These are phyloP conservation scores for Naganishia sp. DNA, from an alignment of 1,284 basidiomycete species.

Conservation along the genomic window DNA sequence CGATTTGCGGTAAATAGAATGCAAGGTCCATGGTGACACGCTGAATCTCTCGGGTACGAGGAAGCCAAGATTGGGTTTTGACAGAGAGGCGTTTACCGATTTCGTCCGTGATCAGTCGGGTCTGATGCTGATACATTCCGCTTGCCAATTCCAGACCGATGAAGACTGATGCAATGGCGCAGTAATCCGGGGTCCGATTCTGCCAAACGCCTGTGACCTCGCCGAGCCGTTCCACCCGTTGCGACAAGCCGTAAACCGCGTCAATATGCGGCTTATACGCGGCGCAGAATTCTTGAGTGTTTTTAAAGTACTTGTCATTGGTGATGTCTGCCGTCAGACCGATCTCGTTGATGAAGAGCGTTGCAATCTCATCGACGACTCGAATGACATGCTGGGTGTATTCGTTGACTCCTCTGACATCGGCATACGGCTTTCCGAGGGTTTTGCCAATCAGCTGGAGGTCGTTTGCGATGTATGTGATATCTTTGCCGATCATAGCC, in stretches of 20 bases:
- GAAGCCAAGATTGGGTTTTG: slow-evolving; percentile 7
- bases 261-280: slow-evolving; percentile 4
- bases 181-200: slow-evolving; percentile 1
- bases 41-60: slow-evolving; percentile 10
- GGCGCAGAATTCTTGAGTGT: slow-evolving; percentile 13
- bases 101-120: background rate
- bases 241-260: background rate
- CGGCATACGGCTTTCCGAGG: slow-evolving; percentile 11
- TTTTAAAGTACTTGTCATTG: slow-evolving; percentile 1
- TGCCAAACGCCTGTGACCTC: slow-evolving; percentile 23
- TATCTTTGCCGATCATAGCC: background rate
- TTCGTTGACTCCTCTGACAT: slow-evolving; percentile 17
- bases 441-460: slow-evolving; percentile 3
- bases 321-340: background rate
- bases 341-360: background rate
- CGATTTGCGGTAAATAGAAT: slow-evolving; percentile 21
- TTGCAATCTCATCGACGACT: slow-evolving; percentile 3
- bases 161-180: slow-evolving; percentile 17
- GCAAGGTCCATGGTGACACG: slow-evolving; percentile 18
- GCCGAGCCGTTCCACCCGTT: slow-evolving; percentile 5
- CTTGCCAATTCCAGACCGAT: slow-evolving; percentile 9
- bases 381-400: background rate
- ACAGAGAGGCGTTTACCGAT: slow-evolving; percentile 6
- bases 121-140: background rate
- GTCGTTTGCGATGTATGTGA: slow-evolving; percentile 1